A percentile compares a stretch with the other conserved stretches of the same genome.
These are phyloP conservation scores for Colletotrichum cereale DNA, from an alignment of 2,329 filamentous ascomycete genomes.

Conservation along the genomic window DNA sequence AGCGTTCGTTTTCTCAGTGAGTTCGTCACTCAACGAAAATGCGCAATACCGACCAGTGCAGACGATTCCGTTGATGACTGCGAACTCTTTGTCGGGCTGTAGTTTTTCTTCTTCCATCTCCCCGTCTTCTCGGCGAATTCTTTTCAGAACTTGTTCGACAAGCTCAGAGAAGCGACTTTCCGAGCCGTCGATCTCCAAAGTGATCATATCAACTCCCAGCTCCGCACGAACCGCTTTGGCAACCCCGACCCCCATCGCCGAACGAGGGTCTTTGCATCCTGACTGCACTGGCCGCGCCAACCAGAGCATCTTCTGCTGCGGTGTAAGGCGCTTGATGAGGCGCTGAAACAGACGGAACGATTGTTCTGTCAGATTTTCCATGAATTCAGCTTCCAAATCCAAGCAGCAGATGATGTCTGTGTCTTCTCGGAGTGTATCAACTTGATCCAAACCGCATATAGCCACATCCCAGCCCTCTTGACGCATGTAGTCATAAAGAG, in stretches of 20 bases:
- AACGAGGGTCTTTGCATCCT: constrained; percentile 42
- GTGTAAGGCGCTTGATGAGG: constrained; percentile 31
- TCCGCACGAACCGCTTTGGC: constrained; percentile 43
- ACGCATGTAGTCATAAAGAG: neutral
- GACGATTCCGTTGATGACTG: constrained; percentile 6
- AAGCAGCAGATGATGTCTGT: constrained; percentile 42
- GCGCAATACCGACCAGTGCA: constrained; percentile 43
- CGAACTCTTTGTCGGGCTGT: constrained; percentile 30
- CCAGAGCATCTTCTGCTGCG: constrained; percentile 19
- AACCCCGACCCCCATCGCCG: constrained; percentile 40
- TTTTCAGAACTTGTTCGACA: neutral
- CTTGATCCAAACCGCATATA: neutral
- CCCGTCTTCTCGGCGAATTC: constrained; percentile 9
- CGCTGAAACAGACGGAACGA: constrained; percentile 36
- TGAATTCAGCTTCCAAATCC: neutral
- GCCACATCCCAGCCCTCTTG: neutral
- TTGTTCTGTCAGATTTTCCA: constrained; percentile 1
- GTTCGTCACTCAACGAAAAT: constrained; percentile 44
- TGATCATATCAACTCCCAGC: constrained; percentile 10
- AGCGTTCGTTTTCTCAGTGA: constrained; percentile 35
- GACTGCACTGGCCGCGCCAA: constrained; percentile 16
- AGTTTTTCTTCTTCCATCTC: constrained; percentile 9
- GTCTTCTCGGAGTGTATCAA: constrained; percentile 23
- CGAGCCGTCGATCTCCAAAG: constrained; percentile 1
- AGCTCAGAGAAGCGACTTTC: constrained; percentile 3